Conservation (phyloP, 257 asterid species). For the Primulina tabacum region DNA sequence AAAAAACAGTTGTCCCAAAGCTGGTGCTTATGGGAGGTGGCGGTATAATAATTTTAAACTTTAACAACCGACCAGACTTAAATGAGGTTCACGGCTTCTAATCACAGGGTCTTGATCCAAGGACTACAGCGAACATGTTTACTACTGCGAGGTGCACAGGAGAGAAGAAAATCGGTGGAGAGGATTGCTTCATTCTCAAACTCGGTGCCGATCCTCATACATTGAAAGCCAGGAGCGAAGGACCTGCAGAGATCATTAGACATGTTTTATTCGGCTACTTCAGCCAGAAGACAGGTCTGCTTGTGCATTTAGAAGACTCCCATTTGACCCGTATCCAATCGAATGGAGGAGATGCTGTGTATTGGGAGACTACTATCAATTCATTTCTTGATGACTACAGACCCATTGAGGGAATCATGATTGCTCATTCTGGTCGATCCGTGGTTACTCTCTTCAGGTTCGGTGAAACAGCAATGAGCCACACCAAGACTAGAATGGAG, state of each 20-base stretch:
- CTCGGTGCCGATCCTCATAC: conserved; percentile 66
- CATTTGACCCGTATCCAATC: conserved; percentile 66
- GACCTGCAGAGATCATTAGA: conserved; percentile 67
- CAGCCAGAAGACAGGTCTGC: conserved; percentile 84
- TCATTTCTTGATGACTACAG: conserved; percentile 66
- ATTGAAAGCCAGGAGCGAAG: conserved; percentile 71
- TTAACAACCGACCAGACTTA: neutral
- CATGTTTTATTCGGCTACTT: conserved; percentile 72
- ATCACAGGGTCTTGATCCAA: conserved; percentile 70
- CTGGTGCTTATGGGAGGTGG: too few species aligned
- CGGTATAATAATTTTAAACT: too few species aligned
- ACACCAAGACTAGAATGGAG: conserved; percentile 75
- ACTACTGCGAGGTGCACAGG: conserved; percentile 59
- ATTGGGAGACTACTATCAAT: conserved; percentile 71
- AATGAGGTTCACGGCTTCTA: neutral
- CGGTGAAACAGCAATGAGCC: conserved; percentile 79
- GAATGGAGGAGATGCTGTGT: conserved; percentile 63
- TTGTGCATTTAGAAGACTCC: conserved; percentile 73
- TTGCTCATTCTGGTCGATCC: conserved; percentile 71
- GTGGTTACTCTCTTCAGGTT: conserved; percentile 68
- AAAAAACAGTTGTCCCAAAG: too few species aligned
- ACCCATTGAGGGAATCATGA: conserved; percentile 74
- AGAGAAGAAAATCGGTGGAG: conserved; percentile 67
- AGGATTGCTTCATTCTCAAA: conserved; percentile 70
- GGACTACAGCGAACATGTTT: conserved; percentile 73